Percentiles rank a stretch among this genome's conserved stretches.
Evolutionary conservation across 73 alveolate species (phyloP).

Genomic region (Breviolum minutum): DNA sequence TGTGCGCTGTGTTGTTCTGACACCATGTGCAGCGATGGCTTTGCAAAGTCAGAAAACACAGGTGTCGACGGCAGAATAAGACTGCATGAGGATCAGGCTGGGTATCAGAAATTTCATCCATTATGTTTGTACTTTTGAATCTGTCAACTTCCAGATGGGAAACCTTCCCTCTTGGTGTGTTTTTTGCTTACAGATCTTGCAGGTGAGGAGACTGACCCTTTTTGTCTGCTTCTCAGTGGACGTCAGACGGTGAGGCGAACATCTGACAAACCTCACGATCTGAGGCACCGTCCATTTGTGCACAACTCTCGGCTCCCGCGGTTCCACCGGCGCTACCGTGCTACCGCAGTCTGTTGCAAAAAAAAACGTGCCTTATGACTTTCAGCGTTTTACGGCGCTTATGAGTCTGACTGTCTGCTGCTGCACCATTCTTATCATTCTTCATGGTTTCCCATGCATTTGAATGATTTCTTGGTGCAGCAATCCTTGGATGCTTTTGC

Average conservation of each 20-base stretch:
- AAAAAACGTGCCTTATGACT: neutral
- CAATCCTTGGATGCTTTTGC: no score
- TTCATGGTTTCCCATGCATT: neutral
- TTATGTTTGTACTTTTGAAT: no score
- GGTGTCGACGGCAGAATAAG: conserved; percentile 41
- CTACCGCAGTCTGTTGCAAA: conserved; percentile 32
- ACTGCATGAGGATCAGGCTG: conserved; percentile 7
- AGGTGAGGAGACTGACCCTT: conserved; percentile 41
- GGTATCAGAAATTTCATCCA: neutral
- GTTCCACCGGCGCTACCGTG: conserved; percentile 25
- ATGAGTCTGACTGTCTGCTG: neutral
- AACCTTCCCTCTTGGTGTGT: no score
- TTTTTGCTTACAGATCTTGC: no score
- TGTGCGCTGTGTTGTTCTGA: neutral
- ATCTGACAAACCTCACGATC: neutral
- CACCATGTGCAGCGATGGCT: no score
- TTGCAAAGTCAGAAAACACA: neutral
- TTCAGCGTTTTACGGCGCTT: neutral
- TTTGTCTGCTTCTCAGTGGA: neutral
- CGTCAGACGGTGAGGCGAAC: neutral
- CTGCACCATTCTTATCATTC: neutral
- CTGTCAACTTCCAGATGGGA: no score
- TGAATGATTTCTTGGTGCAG: no score
- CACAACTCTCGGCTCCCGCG: neutral
- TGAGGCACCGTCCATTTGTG: conserved; percentile 33